Evolutionary conservation across 352 stramenopile genomes (phyloP), one percentile per base, ranked within the genome.

Genomic region (Phytophthora sp.): DNA sequence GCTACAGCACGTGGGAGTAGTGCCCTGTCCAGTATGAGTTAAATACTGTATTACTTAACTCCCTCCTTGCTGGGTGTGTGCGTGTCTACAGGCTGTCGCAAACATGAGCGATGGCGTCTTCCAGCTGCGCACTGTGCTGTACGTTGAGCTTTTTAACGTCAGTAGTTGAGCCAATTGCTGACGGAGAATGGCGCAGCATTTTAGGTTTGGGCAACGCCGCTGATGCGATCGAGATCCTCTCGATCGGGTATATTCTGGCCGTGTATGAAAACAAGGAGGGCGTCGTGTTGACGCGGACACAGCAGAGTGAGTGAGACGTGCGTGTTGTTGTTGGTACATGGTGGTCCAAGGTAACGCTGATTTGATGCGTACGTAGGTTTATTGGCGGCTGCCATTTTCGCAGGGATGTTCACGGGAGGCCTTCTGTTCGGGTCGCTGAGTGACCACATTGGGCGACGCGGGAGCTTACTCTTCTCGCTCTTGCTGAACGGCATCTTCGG

Each of bases 141-240:
- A 69, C 62, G 80, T 76, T 1, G 2, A 4, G 15, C 49, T 30
- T 30, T 18, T 35, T 38, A 16, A 23, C 18, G 18, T 46, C 39
- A 20, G 7, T n/a, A 5, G 39, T 33, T 46, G n/a, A 26, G 39
- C 3, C 18, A 13, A 26, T n/a, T 33, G 20, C 23, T 38, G 41
- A 38, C 18, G 27, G 23, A 8, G 35, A 42, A 11, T 57, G 16
- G 11, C 50, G 27, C 66, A 93, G 82, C 15, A 93, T 93, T 66
- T 62, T 95, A 16, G 86, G 84, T 2, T 65, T 92, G 15, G 91
- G 84, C 2, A 98, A 97, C 67, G 91, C 88, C 1, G 89, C 89
- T 0, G 91, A 98, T 52, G 91, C 91, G 2, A 92, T 97, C 26
- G 91, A 98, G 72, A 94, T 97, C 64, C 82, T 97, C 7, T 89